These are phyloP conservation scores for Penicillium sp. DNA, from an alignment of 2,329 filamentous ascomycete species.

Conservation along the genomic window DNA sequence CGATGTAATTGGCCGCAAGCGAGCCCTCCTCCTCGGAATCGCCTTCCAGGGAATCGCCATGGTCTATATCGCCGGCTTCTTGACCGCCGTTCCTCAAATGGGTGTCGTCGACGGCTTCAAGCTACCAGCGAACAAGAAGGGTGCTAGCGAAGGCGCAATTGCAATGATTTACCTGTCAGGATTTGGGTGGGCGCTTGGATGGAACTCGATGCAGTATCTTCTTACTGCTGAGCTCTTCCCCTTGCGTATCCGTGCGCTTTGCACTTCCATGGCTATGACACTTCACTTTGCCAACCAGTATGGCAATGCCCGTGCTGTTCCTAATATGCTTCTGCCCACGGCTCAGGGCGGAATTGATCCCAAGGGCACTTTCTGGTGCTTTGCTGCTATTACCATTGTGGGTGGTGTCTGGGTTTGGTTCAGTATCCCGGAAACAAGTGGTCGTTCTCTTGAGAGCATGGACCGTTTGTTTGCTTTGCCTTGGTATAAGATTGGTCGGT, in stretches of 20 bases:
- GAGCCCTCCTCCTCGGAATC: conserved; percentile 59
- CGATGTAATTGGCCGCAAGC: conserved; percentile 72
- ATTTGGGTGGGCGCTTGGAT: conserved; percentile 66
- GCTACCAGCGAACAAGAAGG: conserved; percentile 49
- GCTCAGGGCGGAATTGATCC: conserved; percentile 44
- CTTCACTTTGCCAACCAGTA: conserved; percentile 78
- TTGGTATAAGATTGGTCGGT: conserved; percentile 68
- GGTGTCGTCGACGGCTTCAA: conserved; percentile 48
- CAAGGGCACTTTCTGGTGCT: conserved; percentile 74
- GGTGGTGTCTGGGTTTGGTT: conserved; percentile 69
- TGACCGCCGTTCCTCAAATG: conserved; percentile 59
- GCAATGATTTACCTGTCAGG: conserved; percentile 70
- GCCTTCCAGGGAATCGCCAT: conserved; percentile 58
- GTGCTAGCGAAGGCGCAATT: conserved; percentile 60
- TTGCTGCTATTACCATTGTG: conserved; percentile 63
- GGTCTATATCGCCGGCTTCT: conserved; percentile 60
- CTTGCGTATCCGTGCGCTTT: conserved; percentile 66
- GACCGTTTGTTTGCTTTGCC: conserved; percentile 67
- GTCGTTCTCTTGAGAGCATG: conserved; percentile 57
- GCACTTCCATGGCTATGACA: conserved; percentile 70
- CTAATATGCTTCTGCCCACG: conserved; percentile 62
- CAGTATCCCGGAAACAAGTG: conserved; percentile 68
- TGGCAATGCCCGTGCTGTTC: conserved; percentile 70
- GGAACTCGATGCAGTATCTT: conserved; percentile 75
- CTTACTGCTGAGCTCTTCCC: conserved; percentile 76